phyloP scores from a whole-genome alignment of 164 flowering plant genomes.

The Stephania yunnanensis region DNA sequence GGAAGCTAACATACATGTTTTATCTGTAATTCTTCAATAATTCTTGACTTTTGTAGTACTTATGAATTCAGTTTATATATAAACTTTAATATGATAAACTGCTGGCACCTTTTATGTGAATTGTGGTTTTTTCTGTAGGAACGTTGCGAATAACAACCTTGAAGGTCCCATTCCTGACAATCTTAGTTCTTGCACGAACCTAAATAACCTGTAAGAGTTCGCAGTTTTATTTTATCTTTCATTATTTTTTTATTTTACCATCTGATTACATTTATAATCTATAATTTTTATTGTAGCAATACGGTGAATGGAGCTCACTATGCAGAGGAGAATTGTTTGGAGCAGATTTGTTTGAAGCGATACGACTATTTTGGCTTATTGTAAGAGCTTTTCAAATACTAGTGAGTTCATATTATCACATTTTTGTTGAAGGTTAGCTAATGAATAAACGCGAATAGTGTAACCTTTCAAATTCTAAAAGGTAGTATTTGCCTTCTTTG shows the following conservation, averaged over 20 bases:
- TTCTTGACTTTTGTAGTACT: neutral
- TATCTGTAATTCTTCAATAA: constrained; percentile 58
- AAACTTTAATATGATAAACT: neutral
- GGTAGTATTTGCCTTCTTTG: no score
- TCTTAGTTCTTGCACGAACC: constrained; percentile 84
- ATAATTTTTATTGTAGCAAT: constrained; percentile 41
- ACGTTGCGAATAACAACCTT: constrained; percentile 82
- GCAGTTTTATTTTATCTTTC: neutral
- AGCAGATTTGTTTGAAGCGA: no score
- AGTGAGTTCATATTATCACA: no score
- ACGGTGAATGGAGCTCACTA: no score
- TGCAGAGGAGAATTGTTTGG: no score
- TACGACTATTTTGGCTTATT: no score
- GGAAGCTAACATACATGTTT: constrained; percentile 84
- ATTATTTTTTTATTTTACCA: neutral
- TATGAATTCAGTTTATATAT: neutral
- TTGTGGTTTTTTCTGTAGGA: constrained; percentile 37
- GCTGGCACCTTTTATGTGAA: neutral
- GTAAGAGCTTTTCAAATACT: no score
- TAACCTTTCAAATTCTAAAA: no score
- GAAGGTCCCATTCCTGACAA: constrained; percentile 88
- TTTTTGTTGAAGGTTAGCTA: no score
- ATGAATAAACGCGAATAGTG: no score
- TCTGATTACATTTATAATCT: neutral
- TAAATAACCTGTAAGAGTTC: constrained; percentile 76